Conservation (phyloP, 2,329 filamentous ascomycete genomes). For the Colletotrichum brevisporum region DNA sequence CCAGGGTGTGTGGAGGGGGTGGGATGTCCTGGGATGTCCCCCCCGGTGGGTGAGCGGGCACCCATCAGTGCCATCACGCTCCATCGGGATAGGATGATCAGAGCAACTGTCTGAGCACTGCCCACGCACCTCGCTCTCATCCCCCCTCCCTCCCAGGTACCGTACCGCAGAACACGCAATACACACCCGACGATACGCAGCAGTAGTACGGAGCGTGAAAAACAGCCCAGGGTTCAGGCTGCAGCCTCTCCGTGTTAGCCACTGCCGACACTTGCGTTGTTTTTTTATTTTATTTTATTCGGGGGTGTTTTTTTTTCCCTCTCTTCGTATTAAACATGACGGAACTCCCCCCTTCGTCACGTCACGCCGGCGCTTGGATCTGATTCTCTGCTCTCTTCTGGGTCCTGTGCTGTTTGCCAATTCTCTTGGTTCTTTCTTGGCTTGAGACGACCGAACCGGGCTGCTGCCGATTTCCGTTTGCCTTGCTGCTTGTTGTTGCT, state of each 20-base stretch:
- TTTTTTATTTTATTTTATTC: slow-evolving; percentile 8
- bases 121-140: slow-evolving; percentile 30
- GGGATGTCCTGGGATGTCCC: neutral
- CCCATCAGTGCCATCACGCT: slow-evolving; percentile 33
- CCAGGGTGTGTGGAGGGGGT: neutral
- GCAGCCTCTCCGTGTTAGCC: slow-evolving; percentile 19
- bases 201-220: neutral
- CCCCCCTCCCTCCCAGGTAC: neutral
- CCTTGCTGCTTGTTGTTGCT: neutral
- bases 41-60: slow-evolving; percentile 25
- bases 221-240: slow-evolving; percentile 20
- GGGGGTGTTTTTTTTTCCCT: neutral
- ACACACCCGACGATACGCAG: slow-evolving; percentile 1
- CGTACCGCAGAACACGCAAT: neutral
- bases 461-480: slow-evolving; percentile 30
- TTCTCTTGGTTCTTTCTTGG: slow-evolving; percentile 18
- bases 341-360: slow-evolving; percentile 26
- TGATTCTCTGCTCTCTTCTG: slow-evolving; percentile 18
- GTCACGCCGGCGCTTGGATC: slow-evolving; percentile 23
- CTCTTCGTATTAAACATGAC: slow-evolving; percentile 36
- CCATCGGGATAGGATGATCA: slow-evolving; percentile 37
- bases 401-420: slow-evolving; percentile 24
- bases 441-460: neutral
- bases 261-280: slow-evolving; percentile 27
- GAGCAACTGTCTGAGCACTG: slow-evolving; percentile 38